These are phyloP conservation scores for Sanghuangporus sanghuang DNA, from an alignment of 1,284 basidiomycete genomes.

Conservation along the genomic window DNA sequence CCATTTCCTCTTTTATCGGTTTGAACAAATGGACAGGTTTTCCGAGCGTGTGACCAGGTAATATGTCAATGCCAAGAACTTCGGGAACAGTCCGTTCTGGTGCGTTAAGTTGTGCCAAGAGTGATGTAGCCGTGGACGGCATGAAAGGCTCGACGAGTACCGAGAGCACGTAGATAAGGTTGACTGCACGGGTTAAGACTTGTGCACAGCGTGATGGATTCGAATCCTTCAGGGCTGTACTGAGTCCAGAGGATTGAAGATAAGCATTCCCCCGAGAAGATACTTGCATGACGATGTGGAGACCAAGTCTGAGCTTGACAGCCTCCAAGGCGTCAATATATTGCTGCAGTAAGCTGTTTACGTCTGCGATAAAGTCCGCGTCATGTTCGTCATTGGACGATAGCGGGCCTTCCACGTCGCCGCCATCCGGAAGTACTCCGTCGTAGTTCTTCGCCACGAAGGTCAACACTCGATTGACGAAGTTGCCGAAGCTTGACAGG, in stretches of 20 bases:
- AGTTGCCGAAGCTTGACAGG: conserved; percentile 82
- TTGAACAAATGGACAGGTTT: conserved; percentile 91
- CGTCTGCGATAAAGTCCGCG: conserved; percentile 73
- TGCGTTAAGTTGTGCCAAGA: conserved; percentile 88
- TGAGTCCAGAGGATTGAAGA: conserved; percentile 87
- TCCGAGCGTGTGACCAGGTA: conserved; percentile 84
- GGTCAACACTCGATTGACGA: conserved; percentile 93
- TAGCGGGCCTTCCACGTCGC: conserved; percentile 61
- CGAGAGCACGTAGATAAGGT: conserved; percentile 90
- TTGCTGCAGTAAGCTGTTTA: conserved; percentile 77
- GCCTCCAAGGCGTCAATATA: conserved; percentile 89
- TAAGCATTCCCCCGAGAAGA: conserved; percentile 94
- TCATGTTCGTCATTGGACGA: conserved; percentile 68
- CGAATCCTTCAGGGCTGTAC: conserved; percentile 83
- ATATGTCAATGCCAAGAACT: conserved; percentile 71
- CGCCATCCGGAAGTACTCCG: conserved; percentile 73
- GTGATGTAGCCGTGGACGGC: conserved; percentile 83
- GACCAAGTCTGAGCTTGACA: conserved; percentile 85
- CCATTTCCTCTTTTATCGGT: conserved; percentile 90
- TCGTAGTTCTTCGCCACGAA: conserved; percentile 89
- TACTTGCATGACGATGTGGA: conserved; percentile 86
- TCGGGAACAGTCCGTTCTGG: conserved; percentile 76
- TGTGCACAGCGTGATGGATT: conserved; percentile 84
- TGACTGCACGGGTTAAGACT: conserved; percentile 86
- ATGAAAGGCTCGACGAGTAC: conserved; percentile 93